Base-by-base conservation (phyloP, 129 eudicot genomes). In the Solidago caesia region DNA sequence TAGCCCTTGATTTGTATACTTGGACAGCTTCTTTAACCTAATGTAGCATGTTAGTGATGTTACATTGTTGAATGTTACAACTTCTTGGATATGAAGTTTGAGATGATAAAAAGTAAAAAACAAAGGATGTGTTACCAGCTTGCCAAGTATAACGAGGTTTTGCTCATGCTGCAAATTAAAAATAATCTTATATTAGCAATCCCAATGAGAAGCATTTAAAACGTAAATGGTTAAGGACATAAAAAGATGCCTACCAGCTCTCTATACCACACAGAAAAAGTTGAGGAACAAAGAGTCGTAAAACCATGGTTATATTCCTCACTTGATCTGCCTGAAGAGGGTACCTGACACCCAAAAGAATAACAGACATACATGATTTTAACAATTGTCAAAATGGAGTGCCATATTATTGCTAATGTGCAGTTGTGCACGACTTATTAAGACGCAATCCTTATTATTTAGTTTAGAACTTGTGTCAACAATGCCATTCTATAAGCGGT, bases 231-330 rank as follows among this genome's bases (percentile, higher is more conserved):
- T 15, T 58, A 51, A 64, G 25, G 16, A 69, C 53, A 57, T 69
- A 69, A 58, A 39, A 82, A 25, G 63, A 71, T 57, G 75, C 87
- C 66, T 77, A 91, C 97, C 96, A 91, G 75, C 71, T 86, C 91
- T 61, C 81, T 88, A 51, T 88, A 91, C 97, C 97, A 91, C 70
- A 88, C 88, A 16, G 42, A 42, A 75, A 88, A 86, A 64, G 97
- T 91, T 73, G 92, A 74, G 76, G 92, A 75, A 76, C 96, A 85
- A 56, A 91, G 86, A 41, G 88, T 88, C 10, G 97, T 84, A 79
- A 91, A 91, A 70, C 85, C 82, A 73, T 82, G 84, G 81, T 48
- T 70, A 72, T 67, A 78, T 49, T 64, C 86, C 15, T 26, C 14
- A 51, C 81, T 67, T 44, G 81, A 62, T 86, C 81, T 76, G 73